Percentiles rank a stretch among this genome's conserved stretches.
phyloP scores from a whole-genome alignment of 1,139 yeast species.

The Pichia norvegensis region DNA sequence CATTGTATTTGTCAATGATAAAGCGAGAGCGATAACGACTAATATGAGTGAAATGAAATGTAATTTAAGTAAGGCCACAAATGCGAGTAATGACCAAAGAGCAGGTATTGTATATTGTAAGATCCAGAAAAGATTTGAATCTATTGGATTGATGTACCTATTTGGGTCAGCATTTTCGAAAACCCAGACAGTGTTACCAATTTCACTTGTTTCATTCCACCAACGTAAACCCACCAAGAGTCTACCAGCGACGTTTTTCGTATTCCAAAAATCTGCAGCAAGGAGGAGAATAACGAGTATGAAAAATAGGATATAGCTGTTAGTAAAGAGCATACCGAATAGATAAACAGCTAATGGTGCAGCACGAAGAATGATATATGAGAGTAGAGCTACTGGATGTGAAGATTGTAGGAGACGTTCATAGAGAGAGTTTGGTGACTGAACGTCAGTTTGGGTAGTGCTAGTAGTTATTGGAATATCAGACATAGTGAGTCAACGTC shows the following conservation, averaged over 20 bases:
- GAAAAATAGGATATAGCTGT: constrained; percentile 66
- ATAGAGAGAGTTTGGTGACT: constrained; percentile 25
- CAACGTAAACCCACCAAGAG: constrained; percentile 86
- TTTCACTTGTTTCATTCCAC: constrained; percentile 74
- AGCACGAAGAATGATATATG: constrained; percentile 55
- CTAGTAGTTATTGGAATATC: neutral
- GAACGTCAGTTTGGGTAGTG: constrained; percentile 3
- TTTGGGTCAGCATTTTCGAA: constrained; percentile 82
- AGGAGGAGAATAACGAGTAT: constrained; percentile 66
- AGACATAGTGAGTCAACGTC: too few species aligned
- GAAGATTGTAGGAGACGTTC: constrained; percentile 53
- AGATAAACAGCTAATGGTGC: constrained; percentile 60
- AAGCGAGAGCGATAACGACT: constrained; percentile 56
- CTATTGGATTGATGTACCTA: constrained; percentile 82
- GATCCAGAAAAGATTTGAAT: constrained; percentile 82
- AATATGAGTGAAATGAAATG: constrained; percentile 66
- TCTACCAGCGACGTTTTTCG: constrained; percentile 85
- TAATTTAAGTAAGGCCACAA: constrained; percentile 70
- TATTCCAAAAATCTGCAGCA: constrained; percentile 90
- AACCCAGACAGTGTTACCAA: constrained; percentile 78
- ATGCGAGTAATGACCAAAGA: constrained; percentile 64
- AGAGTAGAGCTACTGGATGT: constrained; percentile 72
- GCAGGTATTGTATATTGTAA: constrained; percentile 68
- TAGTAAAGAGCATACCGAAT: constrained; percentile 62
- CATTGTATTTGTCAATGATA: constrained; percentile 74